Conservation (phyloP, 805 yeast genomes). For the Candida boleticola region DNA sequence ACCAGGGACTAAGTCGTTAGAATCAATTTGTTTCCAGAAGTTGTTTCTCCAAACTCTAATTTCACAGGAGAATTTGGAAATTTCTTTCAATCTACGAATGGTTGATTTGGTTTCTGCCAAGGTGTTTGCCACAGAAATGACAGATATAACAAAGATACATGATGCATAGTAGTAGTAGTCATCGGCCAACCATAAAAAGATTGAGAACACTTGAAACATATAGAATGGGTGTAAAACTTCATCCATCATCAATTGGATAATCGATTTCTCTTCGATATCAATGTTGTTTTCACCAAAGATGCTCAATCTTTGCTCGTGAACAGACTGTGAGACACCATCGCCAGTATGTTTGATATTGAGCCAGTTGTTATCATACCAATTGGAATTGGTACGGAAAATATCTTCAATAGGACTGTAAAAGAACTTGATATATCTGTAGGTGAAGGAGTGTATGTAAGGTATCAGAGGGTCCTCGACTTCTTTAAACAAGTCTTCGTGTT, state of each 20-base stretch:
- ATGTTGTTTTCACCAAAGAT: conserved; percentile 81
- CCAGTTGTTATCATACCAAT: conserved; percentile 89
- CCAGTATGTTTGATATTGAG: conserved; percentile 49
- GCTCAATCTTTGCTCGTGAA: conserved; percentile 62
- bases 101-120: conserved; percentile 82
- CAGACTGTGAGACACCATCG: conserved; percentile 69
- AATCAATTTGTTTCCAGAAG: conserved; percentile 81
- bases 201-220: conserved; percentile 89
- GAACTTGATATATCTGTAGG: conserved; percentile 79
- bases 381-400: conserved; percentile 74
- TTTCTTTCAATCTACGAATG: conserved; percentile 64
- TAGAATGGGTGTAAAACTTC: conserved; percentile 96
- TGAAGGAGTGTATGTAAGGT: conserved; percentile 67
- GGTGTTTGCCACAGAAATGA: conserved; percentile 76
- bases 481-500: not conserved
- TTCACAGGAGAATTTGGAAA: conserved; percentile 73
- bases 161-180: conserved; percentile 91
- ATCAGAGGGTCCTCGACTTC: conserved; percentile 58
- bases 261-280: conserved; percentile 71
- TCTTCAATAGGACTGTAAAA: conserved; percentile 87
- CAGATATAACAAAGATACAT: conserved; percentile 85
- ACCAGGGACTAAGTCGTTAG: conserved; percentile 89
- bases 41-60: conserved; percentile 90
- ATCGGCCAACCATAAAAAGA: conserved; percentile 88
- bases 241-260: conserved; percentile 64